These are phyloP conservation scores for Amanita jacksonii DNA, from an alignment of 768 basidiomycete species.

Conservation along the genomic window DNA sequence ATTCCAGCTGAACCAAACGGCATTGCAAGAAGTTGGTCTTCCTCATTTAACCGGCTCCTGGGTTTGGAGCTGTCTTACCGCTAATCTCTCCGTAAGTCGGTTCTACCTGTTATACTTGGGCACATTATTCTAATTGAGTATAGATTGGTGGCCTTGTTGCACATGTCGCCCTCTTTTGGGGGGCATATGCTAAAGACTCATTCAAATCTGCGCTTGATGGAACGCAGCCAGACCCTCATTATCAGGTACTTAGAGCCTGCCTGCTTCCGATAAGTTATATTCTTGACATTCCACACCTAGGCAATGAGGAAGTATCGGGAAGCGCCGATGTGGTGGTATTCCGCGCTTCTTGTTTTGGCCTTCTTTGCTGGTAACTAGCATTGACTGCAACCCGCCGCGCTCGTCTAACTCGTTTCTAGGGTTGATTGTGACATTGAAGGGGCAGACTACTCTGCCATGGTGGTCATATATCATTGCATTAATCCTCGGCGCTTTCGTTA, in stretches of 20 bases:
- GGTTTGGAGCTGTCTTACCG: constrained; percentile 38
- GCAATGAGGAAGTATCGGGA: constrained; percentile 54
- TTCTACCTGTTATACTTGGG: background rate
- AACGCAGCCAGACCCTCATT: constrained; percentile 48
- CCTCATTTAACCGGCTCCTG: constrained; percentile 44
- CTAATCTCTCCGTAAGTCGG: constrained; percentile 34
- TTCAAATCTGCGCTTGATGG: constrained; percentile 38
- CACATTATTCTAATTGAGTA: background rate
- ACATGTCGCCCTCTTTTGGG: constrained; percentile 50
- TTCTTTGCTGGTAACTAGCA: constrained; percentile 42
- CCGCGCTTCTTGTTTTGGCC: constrained; percentile 33
- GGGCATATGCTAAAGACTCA: constrained; percentile 36
- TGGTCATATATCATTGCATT: constrained; percentile 55
- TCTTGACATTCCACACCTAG: constrained; percentile 12
- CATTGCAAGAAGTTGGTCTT: constrained; percentile 38
- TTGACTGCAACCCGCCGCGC: background rate
- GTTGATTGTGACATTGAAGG: constrained; percentile 45
- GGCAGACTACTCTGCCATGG: constrained; percentile 52
- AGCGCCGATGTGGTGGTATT: constrained; percentile 56
- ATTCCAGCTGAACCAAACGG: constrained; percentile 45
- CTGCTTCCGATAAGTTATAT: background rate
- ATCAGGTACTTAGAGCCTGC: constrained; percentile 24
- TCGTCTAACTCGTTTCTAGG: constrained; percentile 20
- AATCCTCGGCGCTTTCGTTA: constrained; percentile 36
- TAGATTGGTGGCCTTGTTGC: constrained; percentile 54